These are phyloP conservation scores for Hypoxylon rubiginosum DNA, from an alignment of 2,329 filamentous ascomycete species.

Conservation along the genomic window DNA sequence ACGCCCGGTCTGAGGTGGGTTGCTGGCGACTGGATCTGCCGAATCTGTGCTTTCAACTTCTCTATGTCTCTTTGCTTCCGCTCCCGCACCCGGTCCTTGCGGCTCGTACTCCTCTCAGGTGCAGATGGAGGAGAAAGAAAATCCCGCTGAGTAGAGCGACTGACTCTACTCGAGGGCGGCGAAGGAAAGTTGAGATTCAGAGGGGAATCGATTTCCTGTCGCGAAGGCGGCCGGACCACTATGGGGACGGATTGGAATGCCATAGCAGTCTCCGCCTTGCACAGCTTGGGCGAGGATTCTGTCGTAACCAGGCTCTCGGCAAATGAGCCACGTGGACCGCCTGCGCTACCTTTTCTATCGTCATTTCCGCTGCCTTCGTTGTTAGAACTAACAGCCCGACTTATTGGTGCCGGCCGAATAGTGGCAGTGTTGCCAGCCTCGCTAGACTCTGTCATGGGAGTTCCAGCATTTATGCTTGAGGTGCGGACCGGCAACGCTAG, in stretches of 20 bases:
- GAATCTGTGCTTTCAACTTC: constrained; percentile 27
- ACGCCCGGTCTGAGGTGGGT: constrained; percentile 10
- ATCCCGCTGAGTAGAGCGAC: constrained; percentile 31
- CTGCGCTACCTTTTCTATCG: constrained; percentile 14
- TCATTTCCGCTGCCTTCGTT: constrained; percentile 7
- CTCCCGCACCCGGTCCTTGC: constrained; percentile 44
- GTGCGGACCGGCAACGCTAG: constrained; percentile 40
- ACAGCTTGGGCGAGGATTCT: constrained; percentile 51
- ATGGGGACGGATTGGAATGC: constrained; percentile 50
- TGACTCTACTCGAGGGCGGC: constrained; percentile 19
- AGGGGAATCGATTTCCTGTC: constrained; percentile 35
- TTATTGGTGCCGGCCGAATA: constrained; percentile 13
- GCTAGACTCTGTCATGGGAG: neutral
- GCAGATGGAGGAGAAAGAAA: constrained; percentile 12
- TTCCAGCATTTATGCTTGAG: constrained; percentile 42
- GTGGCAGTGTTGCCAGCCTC: neutral
- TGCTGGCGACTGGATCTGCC: constrained; percentile 9
- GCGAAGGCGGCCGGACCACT: constrained; percentile 43
- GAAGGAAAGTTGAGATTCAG: constrained; percentile 41
- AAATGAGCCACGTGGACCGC: constrained; percentile 45
- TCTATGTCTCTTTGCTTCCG: constrained; percentile 46
- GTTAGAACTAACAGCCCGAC: constrained; percentile 22
- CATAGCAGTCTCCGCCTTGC: constrained; percentile 52
- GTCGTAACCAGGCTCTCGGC: constrained; percentile 53
- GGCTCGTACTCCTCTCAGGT: constrained; percentile 26